These are phyloP conservation scores for Scytalidium sp. DNA, from an alignment of 2,329 filamentous ascomycete genomes.

Conservation along the genomic window DNA sequence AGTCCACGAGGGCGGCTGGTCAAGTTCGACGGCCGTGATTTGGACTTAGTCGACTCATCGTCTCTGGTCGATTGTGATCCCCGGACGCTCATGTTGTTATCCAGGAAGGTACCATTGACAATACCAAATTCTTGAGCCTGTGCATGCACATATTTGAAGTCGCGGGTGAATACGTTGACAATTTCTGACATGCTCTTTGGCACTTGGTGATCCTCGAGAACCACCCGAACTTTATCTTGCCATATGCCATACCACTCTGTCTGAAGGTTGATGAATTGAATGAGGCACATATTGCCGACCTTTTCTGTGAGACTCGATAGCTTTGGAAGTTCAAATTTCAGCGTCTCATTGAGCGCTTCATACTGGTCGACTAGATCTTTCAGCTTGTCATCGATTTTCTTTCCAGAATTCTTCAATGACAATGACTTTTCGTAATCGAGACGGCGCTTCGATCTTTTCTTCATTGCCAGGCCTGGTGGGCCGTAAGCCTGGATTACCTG, in stretches of 20 bases:
- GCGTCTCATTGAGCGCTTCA: slow-evolving; percentile 76
- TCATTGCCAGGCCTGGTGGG: slow-evolving; percentile 84
- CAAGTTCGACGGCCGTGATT: slow-evolving; percentile 25
- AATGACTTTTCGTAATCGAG: slow-evolving; percentile 83
- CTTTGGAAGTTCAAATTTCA: slow-evolving; percentile 88
- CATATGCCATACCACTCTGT: slow-evolving; percentile 78
- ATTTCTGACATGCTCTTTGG: slow-evolving; percentile 71
- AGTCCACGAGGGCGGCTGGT: slow-evolving; percentile 50
- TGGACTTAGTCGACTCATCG: slow-evolving; percentile 25
- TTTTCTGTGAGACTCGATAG: slow-evolving; percentile 79
- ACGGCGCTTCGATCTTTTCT: slow-evolving; percentile 90
- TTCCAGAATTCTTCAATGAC: slow-evolving; percentile 73
- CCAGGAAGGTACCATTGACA: slow-evolving; percentile 67
- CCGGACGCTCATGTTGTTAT: slow-evolving; percentile 11
- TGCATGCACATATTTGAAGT: slow-evolving; percentile 74
- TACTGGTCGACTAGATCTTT: slow-evolving; percentile 85
- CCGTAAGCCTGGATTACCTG: slow-evolving; percentile 76
- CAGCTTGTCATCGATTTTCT: slow-evolving; percentile 84
- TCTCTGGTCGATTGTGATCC: slow-evolving; percentile 38
- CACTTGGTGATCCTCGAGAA: slow-evolving; percentile 64
- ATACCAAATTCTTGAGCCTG: slow-evolving; percentile 70
- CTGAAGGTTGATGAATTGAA: slow-evolving; percentile 82
- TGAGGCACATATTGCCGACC: slow-evolving; percentile 78
- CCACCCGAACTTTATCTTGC: slow-evolving; percentile 75
- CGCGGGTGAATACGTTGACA: slow-evolving; percentile 71